Percentiles rank a stretch among this genome's conserved stretches.
These are phyloP conservation scores for Clarireedia monteithiana DNA, from an alignment of 2,329 filamentous ascomycete genomes.

Conservation along the genomic window DNA sequence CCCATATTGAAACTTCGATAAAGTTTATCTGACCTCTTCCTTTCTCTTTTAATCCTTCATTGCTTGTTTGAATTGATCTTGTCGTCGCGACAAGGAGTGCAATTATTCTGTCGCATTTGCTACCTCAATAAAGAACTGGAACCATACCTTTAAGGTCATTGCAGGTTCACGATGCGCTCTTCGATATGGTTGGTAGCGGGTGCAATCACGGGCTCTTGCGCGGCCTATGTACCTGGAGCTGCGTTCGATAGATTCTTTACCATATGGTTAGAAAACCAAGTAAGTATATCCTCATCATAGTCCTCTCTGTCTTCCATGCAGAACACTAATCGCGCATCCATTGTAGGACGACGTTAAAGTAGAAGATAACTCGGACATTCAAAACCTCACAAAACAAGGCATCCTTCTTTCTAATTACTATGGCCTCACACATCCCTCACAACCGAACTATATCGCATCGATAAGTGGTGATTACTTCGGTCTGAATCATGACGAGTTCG, in stretches of 20 bases:
- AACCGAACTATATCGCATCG: slow-evolving; percentile 41
- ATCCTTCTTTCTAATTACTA: slow-evolving; percentile 39
- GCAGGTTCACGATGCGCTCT: neutral
- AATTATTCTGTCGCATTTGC: no score
- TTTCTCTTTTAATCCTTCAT: neutral
- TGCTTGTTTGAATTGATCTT: no score
- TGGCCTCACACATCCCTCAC: slow-evolving; percentile 39
- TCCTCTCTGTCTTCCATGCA: neutral
- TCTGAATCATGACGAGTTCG: slow-evolving; percentile 37
- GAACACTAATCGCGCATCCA: neutral
- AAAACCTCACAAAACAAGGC: slow-evolving; percentile 35
- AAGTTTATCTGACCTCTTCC: neutral
- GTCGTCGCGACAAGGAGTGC: no score
- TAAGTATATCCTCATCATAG: slow-evolving; percentile 4
- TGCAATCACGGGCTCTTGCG: neutral
- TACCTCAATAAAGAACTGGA: no score
- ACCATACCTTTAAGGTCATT: no score
- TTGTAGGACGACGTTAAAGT: slow-evolving; percentile 37
- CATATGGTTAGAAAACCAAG: slow-evolving; percentile 57
- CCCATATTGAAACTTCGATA: neutral
- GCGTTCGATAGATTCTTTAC: slow-evolving; percentile 52
- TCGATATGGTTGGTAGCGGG: neutral
- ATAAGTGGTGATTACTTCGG: slow-evolving; percentile 42
- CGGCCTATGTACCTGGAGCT: slow-evolving; percentile 35
- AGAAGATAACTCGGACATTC: slow-evolving; percentile 33